Percentiles rank a stretch among this genome's conserved stretches.
Evolutionary conservation across 306 rosid genomes (phyloP).

Genomic region (Gillenia trifoliata): DNA sequence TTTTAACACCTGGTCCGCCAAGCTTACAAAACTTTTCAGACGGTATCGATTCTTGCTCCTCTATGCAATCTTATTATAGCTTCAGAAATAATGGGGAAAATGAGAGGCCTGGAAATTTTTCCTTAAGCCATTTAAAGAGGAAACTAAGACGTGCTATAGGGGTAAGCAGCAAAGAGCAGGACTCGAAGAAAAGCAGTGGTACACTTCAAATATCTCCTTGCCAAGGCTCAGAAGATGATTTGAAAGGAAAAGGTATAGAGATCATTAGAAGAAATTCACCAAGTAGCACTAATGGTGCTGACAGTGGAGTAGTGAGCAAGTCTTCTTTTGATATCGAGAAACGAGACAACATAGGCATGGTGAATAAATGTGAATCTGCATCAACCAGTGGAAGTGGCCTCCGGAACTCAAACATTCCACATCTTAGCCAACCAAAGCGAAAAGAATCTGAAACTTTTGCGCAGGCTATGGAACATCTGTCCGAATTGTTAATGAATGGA

Average conservation of each 20-base stretch:
- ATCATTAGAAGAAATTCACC: conserved; percentile 24
- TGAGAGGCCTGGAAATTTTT: conserved; percentile 26
- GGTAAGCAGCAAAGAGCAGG: conserved; percentile 39
- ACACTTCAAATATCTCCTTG: conserved; percentile 15
- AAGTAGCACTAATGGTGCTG: background rate
- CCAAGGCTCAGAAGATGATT: conserved; percentile 27
- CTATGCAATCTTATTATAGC: conserved; percentile 26
- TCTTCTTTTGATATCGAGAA: conserved; percentile 25
- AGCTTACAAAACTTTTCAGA: conserved; percentile 24
- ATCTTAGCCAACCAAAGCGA: conserved; percentile 13
- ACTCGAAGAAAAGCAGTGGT: conserved; percentile 18
- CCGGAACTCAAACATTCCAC: conserved; percentile 14
- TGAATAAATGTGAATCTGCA: conserved; percentile 33
- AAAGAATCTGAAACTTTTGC: conserved; percentile 24
- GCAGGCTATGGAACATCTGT: conserved; percentile 22
- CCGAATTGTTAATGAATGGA: conserved; percentile 25
- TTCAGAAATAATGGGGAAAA: conserved; percentile 20
- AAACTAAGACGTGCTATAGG: conserved; percentile 48
- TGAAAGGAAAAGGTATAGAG: conserved; percentile 24
- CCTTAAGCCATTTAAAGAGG: conserved; percentile 44
- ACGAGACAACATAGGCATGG: conserved; percentile 21
- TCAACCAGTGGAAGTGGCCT: conserved; percentile 33
- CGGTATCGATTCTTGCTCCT: conserved; percentile 14
- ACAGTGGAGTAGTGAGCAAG: conserved; percentile 13
- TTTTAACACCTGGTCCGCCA: conserved; percentile 38